phyloP scores from a whole-genome alignment of 2,329 filamentous ascomycete genomes.

The Calonectria montana region DNA sequence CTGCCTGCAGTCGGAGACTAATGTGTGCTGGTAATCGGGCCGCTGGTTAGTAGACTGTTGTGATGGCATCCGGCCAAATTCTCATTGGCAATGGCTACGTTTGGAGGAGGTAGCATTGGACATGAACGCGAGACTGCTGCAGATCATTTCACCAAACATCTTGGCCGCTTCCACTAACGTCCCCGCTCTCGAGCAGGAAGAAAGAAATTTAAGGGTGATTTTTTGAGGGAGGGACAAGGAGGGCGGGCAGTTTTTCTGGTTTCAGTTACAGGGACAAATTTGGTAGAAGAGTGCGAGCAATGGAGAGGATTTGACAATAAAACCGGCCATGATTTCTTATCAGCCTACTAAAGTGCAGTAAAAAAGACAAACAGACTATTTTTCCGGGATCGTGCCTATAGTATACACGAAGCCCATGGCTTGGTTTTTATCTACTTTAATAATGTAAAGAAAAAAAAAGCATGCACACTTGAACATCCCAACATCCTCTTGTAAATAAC shows the following conservation, averaged over 20 bases:
- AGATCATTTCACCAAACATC: neutral
- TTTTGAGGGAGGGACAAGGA: neutral
- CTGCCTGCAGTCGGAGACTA: neutral
- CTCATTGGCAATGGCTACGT: neutral
- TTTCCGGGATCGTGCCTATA: slow-evolving; percentile 15
- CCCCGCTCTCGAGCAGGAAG: neutral
- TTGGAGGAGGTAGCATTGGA: neutral
- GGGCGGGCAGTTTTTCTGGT: neutral
- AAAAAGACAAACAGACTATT: neutral
- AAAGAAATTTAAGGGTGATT: neutral
- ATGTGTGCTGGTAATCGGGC: neutral
- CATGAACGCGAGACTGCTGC: neutral
- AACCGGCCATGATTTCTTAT: neutral
- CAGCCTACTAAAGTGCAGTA: neutral
- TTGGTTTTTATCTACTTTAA: slow-evolving; percentile 9
- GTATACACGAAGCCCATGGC: slow-evolving; percentile 11
- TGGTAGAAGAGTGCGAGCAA: neutral
- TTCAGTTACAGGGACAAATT: neutral
- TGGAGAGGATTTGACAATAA: neutral
- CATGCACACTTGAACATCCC: neutral
- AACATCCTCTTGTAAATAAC: neutral
- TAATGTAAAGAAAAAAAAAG: neutral
- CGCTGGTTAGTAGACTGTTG: neutral
- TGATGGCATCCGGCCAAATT: neutral
- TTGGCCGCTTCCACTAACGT: too few relatives aligned